Evolutionary conservation across 2,329 filamentous ascomycete species (phyloP).

Genomic region (Bertia moriformis): DNA sequence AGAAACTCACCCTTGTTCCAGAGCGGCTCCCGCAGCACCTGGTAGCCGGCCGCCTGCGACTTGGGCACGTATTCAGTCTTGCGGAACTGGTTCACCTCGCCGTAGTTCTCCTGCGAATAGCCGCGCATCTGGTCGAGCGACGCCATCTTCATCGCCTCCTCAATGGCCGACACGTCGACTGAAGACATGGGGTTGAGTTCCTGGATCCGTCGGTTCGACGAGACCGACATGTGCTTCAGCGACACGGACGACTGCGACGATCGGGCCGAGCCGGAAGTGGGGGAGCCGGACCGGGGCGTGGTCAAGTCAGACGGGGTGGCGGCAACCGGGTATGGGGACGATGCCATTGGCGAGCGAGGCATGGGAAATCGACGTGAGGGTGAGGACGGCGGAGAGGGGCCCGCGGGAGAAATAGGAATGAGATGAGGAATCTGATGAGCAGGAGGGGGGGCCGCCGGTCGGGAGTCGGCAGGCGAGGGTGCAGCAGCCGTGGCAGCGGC

Average conservation of each 20-base stretch:
- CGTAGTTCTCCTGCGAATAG: conserved; percentile 40
- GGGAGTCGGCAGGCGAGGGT: neutral
- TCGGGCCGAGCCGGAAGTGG: conserved; percentile 28
- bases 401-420: neutral
- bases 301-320: conserved; percentile 33
- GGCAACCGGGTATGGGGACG: conserved; percentile 28
- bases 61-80: conserved; percentile 37
- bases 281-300: conserved; percentile 37
- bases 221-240: conserved; percentile 34
- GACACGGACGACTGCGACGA: conserved; percentile 34
- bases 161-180: conserved; percentile 39
- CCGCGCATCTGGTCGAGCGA: conserved; percentile 44
- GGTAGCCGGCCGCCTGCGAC: conserved; percentile 39
- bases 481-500: too few relatives aligned
- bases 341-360: conserved; percentile 17
- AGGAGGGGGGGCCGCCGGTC: neutral
- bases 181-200: conserved; percentile 39
- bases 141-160: conserved; percentile 45
- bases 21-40: conserved; percentile 43
- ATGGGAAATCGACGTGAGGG: neutral
- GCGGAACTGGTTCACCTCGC: conserved; percentile 36
- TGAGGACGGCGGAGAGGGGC: neutral
- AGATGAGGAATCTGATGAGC: neutral
- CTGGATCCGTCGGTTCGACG: conserved; percentile 32
- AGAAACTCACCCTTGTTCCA: conserved; percentile 55